phyloP scores from a whole-genome alignment of 2,329 filamentous ascomycete genomes.

The Fusarium sp. region DNA sequence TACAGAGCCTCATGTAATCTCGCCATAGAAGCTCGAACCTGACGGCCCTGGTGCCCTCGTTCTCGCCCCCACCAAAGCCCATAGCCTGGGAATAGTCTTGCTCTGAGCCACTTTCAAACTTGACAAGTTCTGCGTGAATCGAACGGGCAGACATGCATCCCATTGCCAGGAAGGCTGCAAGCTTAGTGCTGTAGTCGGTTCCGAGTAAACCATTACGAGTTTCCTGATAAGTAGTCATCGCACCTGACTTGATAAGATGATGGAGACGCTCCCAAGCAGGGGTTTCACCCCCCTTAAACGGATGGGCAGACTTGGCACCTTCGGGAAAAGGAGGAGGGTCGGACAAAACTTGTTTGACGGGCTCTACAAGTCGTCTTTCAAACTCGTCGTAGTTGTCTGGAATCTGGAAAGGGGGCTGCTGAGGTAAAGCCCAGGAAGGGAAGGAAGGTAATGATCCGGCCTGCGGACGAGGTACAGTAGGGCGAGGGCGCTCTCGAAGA shows the following conservation, averaged over 20 bases:
- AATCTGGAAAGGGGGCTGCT: slow-evolving; percentile 72
- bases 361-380: slow-evolving; percentile 66
- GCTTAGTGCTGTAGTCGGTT: slow-evolving; percentile 77
- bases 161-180: slow-evolving; percentile 78
- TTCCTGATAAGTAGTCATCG: slow-evolving; percentile 73
- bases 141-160: slow-evolving; percentile 80
- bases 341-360: slow-evolving; percentile 64
- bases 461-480: slow-evolving; percentile 64
- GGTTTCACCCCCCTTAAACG: slow-evolving; percentile 75
- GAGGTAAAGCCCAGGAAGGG: slow-evolving; percentile 63
- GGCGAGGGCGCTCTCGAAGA: slow-evolving; percentile 72
- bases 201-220: slow-evolving; percentile 79
- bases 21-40: slow-evolving; percentile 82
- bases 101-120: slow-evolving; percentile 74
- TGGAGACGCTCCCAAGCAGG: slow-evolving; percentile 68
- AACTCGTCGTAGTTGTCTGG: slow-evolving; percentile 66
- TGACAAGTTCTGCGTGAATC: slow-evolving; percentile 73
- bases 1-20: slow-evolving; percentile 84
- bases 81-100: slow-evolving; percentile 53
- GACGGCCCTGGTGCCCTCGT: slow-evolving; percentile 74
- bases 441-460: slow-evolving; percentile 66
- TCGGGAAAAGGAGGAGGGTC: slow-evolving; percentile 65
- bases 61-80: slow-evolving; percentile 78
- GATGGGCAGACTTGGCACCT: slow-evolving; percentile 69
- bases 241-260: slow-evolving; percentile 70